phyloP scores from a whole-genome alignment of 2,329 filamentous ascomycete species.

The Hymenoscyphus fraxineus region DNA sequence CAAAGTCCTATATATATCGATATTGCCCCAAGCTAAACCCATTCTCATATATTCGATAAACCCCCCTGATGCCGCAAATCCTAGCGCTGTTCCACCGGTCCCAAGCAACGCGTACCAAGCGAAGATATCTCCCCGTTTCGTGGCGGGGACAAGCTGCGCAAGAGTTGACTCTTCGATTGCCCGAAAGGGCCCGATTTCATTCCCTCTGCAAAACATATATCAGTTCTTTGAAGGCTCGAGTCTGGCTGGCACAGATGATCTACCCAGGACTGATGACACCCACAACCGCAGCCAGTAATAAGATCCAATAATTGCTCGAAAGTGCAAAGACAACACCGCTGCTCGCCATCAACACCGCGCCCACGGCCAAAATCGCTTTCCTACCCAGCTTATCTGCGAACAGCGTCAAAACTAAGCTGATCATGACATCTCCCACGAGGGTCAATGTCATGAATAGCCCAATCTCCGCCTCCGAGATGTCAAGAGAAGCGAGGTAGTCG shows the following conservation, averaged over 20 bases:
- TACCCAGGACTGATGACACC: constrained; percentile 59
- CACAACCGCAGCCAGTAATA: constrained; percentile 54
- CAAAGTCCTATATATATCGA: constrained; percentile 50
- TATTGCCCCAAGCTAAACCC: constrained; percentile 41
- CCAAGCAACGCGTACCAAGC: constrained; percentile 60
- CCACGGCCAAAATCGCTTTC: constrained; percentile 49
- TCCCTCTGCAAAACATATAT: constrained; percentile 43
- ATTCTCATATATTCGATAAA: constrained; percentile 48
- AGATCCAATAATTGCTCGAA: constrained; percentile 52
- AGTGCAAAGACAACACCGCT: constrained; percentile 55
- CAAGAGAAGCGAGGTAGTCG: constrained; percentile 49
- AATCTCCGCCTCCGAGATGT: constrained; percentile 48
- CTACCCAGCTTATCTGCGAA: constrained; percentile 57
- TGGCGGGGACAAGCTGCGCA: constrained; percentile 49
- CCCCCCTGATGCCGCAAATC: constrained; percentile 58
- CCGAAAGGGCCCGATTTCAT: constrained; percentile 61
- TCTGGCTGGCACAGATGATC: not conserved
- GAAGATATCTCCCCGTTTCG: constrained; percentile 51
- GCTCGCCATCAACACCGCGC: constrained; percentile 51
- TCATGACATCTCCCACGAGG: constrained; percentile 53
- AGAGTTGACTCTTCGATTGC: constrained; percentile 60
- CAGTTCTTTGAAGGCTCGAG: constrained; percentile 1
- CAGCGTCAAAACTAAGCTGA: constrained; percentile 56
- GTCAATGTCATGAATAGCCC: constrained; percentile 66
- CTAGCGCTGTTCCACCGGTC: constrained; percentile 56